Conservation (phyloP, 495 filamentous ascomycete genomes). For the Melanomma pulvis-pyrius region DNA sequence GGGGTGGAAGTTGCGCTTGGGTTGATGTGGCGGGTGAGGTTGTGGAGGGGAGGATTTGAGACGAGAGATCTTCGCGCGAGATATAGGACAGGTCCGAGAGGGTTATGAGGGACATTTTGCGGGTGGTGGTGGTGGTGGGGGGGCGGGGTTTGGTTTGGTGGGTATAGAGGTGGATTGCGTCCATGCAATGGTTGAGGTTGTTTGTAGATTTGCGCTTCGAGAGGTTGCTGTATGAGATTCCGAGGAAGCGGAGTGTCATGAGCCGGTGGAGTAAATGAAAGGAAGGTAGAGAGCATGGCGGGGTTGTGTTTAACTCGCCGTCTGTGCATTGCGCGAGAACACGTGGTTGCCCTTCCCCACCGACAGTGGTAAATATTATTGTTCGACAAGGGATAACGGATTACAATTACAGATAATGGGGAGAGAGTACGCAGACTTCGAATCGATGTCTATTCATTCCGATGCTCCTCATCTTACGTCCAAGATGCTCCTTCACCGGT, state of each 20-base stretch:
- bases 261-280: background rate
- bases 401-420: too few species aligned
- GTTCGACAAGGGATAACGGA: too few species aligned
- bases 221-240: background rate
- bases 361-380: too few species aligned
- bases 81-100: slow-evolving; percentile 19
- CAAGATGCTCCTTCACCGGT: too few species aligned
- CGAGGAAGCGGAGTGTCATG: slow-evolving; percentile 6
- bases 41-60: slow-evolving; percentile 8
- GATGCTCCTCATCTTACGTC: too few species aligned
- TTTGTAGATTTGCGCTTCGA: background rate
- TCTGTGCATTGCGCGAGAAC: slow-evolving; percentile 11
- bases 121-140: background rate
- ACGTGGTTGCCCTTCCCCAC: slow-evolving; percentile 7
- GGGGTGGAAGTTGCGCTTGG: slow-evolving; percentile 16
- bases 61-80: slow-evolving; percentile 34
- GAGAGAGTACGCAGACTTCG: too few species aligned
- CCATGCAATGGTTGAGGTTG: slow-evolving; percentile 10
- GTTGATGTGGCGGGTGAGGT: background rate
- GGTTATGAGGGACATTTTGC: slow-evolving; percentile 32
- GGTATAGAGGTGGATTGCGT: slow-evolving; percentile 29
- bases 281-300: background rate
- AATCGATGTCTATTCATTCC: too few species aligned
- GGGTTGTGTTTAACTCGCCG: background rate
- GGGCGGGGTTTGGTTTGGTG: slow-evolving; percentile 26